Base-by-base conservation (phyloP, 2,329 filamentous ascomycete species). In the Sporothrix brunneoviolacea region DNA sequence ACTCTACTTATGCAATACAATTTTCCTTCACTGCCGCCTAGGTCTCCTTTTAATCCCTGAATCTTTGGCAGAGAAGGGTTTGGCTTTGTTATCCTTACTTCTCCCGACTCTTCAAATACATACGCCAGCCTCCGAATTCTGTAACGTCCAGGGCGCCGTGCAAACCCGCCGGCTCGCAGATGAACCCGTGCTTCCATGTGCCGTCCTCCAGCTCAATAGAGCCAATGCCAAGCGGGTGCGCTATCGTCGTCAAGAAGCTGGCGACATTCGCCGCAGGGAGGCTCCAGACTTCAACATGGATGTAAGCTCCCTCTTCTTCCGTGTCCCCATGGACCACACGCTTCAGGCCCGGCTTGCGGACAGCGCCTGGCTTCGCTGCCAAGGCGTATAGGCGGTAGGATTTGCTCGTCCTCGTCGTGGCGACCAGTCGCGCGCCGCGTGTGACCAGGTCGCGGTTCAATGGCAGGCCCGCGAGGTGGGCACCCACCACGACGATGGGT, bases 281-380 rank as follows among this genome's bases (percentile, higher is more conserved):
- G 6, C 56, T 49, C 67, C 68, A 70, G 7, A 68, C 56, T 50
- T 70, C 67, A 3, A 69, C 58, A 8, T 64, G 61, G 13, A 69
- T 65, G 16, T 56, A 38, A 8, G 48, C 48, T 1, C 68, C 67
- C 10, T 28, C 6, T 10, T 28, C 24, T 5, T 10, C 24, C 6
- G 24, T 5, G 6, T 5, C 5, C 2, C 47, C 41, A 8, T 58
- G 41, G 0, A 18, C 30, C 4, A 64, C 60, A 13, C 66, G 60
- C 36, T 59, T 56, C 5, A 70, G 55, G 0, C 64, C 66, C 1
- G 68, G 65, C 41, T 65, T 65, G n/a, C 54, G 59, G 3, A 60
- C 53, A 0, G 57, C 56, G 0, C 50, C 47, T 12, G 43, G n/a
- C 24, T 28, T 28, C 3, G 58, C 53, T 2, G 54, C 51, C 1